These are phyloP conservation scores for Nothophoma quercina DNA, from an alignment of 2,329 filamentous ascomycete species.

Conservation along the genomic window DNA sequence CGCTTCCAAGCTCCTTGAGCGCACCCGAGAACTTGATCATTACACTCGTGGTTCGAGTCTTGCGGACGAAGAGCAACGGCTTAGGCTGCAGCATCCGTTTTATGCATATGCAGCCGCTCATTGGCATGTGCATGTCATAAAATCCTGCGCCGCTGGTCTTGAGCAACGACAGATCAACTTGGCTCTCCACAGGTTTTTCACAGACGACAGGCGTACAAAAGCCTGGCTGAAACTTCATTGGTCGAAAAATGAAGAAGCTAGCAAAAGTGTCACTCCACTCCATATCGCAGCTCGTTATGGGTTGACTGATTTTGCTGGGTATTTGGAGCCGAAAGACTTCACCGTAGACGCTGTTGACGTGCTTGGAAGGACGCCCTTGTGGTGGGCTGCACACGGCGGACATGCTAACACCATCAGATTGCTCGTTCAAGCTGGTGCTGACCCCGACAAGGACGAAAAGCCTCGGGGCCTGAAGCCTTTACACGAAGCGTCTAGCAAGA, in stretches of 20 bases:
- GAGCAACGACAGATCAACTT: slow-evolving; percentile 10
- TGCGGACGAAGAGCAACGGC: background rate
- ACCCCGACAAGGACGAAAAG: slow-evolving; percentile 24
- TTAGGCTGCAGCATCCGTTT: slow-evolving; percentile 12
- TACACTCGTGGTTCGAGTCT: background rate
- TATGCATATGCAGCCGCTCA: slow-evolving; percentile 13
- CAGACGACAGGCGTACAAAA: background rate
- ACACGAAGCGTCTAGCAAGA: slow-evolving; percentile 45
- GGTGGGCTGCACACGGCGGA: background rate
- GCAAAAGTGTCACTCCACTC: slow-evolving; percentile 5
- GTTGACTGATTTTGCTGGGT: slow-evolving; percentile 1
- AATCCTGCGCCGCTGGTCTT: background rate
- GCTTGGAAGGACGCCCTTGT: slow-evolving; percentile 19
- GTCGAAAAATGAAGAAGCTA: background rate
- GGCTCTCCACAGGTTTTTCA: slow-evolving; percentile 7
- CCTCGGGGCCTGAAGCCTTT: slow-evolving; percentile 42
- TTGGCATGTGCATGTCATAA: slow-evolving; percentile 22
- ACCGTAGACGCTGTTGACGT: slow-evolving; percentile 16
- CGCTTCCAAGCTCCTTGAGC: background rate
- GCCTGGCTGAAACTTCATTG: slow-evolving; percentile 18
- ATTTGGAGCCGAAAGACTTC: background rate
- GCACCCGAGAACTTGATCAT: background rate
- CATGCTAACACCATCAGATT: slow-evolving; percentile 6
- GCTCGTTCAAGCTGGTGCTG: slow-evolving; percentile 28
- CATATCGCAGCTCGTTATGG: slow-evolving; percentile 19